A percentile compares a stretch with the other conserved stretches of the same genome.
Conservation (phyloP, 176 grass and related monocot genomes). For the Dactylis glomerata region DNA sequence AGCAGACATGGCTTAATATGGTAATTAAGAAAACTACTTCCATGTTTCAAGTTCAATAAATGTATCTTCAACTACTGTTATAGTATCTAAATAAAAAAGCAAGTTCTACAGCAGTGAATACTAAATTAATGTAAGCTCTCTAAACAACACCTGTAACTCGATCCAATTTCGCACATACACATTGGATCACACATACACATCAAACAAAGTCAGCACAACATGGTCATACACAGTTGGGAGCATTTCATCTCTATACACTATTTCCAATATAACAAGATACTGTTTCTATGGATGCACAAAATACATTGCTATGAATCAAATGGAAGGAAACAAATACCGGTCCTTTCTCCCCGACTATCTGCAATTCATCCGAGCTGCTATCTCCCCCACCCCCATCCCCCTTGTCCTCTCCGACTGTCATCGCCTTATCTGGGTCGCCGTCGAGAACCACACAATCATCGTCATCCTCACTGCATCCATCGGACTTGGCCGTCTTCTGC, state of each 20-base stretch:
- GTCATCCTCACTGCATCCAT: constrained; percentile 34
- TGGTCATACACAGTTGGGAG: background rate
- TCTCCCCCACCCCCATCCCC: constrained; percentile 10
- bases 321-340: constrained; percentile 47
- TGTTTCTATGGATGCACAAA: background rate
- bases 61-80: constrained; percentile 11
- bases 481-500: constrained; percentile 28
- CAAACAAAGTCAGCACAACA: background rate
- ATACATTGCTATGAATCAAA: constrained; percentile 19
- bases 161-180: background rate
- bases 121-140: background rate
- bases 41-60: background rate
- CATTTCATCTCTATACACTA: constrained; percentile 7
- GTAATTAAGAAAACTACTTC: constrained; percentile 10
- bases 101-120: background rate
- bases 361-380: constrained; percentile 62
- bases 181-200: background rate
- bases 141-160: background rate
- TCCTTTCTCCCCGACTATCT: constrained; percentile 86
- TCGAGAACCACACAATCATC: constrained; percentile 83
- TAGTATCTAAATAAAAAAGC: background rate
- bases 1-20: background rate
- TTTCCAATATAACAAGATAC: constrained; percentile 1
- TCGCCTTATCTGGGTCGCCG: constrained; percentile 53
- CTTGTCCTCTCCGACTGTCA: constrained; percentile 19